These are phyloP conservation scores for Ophiostoma tasmaniense DNA, from an alignment of 2,329 filamentous ascomycete genomes.

Conservation along the genomic window DNA sequence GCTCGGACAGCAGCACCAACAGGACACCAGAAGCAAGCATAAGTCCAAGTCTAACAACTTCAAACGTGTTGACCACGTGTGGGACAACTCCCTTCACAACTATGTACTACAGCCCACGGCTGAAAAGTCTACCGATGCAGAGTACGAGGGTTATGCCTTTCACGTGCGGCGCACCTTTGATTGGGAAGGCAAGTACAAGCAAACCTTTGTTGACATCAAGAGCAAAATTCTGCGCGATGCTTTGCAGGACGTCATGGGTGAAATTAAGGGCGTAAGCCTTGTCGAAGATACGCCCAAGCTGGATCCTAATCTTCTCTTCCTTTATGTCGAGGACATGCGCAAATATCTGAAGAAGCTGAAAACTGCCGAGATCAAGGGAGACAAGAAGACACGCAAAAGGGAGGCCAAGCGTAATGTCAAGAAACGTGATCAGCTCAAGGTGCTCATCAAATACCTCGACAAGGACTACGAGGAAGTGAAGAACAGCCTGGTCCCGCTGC, in stretches of 20 bases:
- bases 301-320: slow-evolving; percentile 62
- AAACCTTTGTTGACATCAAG: slow-evolving; percentile 73
- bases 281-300: slow-evolving; percentile 71
- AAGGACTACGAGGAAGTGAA: slow-evolving; percentile 72
- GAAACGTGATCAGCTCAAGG: slow-evolving; percentile 58
- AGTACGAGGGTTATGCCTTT: slow-evolving; percentile 75
- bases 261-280: slow-evolving; percentile 67
- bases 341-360: slow-evolving; percentile 56
- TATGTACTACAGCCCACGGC: slow-evolving; percentile 49
- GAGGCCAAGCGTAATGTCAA: slow-evolving; percentile 47
- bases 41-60: slow-evolving; percentile 30
- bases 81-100: slow-evolving; percentile 42
- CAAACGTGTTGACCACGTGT: slow-evolving; percentile 47
- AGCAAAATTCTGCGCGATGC: slow-evolving; percentile 68
- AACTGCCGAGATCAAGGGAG: slow-evolving; percentile 40
- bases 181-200: slow-evolving; percentile 70
- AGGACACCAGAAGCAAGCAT: slow-evolving; percentile 2
- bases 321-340: slow-evolving; percentile 73
- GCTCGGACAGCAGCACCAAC: neutral
- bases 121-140: slow-evolving; percentile 34
- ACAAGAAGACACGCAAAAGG: slow-evolving; percentile 53
- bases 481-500: slow-evolving; percentile 69
- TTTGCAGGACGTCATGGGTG: slow-evolving; percentile 62
- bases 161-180: slow-evolving; percentile 76
- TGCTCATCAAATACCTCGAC: slow-evolving; percentile 36